Evolutionary conservation across 352 stramenopile genomes (phyloP), one percentile per base, ranked within the genome.

Genomic region (Globisporangium perplexum): DNA sequence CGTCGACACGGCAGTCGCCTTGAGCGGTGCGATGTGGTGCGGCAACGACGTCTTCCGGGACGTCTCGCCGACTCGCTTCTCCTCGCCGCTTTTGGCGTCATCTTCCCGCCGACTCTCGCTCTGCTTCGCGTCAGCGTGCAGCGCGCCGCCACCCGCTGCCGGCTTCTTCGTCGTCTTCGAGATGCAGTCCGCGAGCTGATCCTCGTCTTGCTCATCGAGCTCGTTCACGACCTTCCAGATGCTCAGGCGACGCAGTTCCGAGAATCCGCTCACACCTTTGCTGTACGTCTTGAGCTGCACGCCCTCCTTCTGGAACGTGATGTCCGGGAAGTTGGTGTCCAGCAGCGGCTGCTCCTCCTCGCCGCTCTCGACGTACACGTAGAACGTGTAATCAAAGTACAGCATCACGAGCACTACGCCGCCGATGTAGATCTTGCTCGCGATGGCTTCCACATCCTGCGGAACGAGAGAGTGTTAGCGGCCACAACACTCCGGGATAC

Each of bases 241-340:
- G 67, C 72, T 91, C 39, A 90, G 67, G 18, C 83, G 82, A 15
- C 78, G 72, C 44, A 92, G 57, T 35, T 92, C 74, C 1, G 70
- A 49, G 28, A 83, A 94, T 7, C 79, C 79, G 23, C 49, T 35
- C 23, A 92, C 77, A 31, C 84, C 79, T 1, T 79, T 79, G 50
- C 73, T 77, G 57, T 92, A 90, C n/a, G 79, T 91, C 65, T 88
- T 77, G n/a, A 92, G 76, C 57, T 95, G 82, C 38, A 93, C 57
- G 2, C 84, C 82, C 41, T 93, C 78, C 42, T 88, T 95, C 54
- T 89, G 78, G 60, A 88, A 88, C 18, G 77, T 88, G n/a, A 98
- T 82, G 61, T 98, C 89, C 7, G 93, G 94, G 57, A 98, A 98
- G 39, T 82, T 90, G 15, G 82, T 97, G 72, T 98, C 93, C 15